These are phyloP conservation scores for Phytopythium boreale DNA, from an alignment of 352 stramenopile genomes.

Conservation along the genomic window DNA sequence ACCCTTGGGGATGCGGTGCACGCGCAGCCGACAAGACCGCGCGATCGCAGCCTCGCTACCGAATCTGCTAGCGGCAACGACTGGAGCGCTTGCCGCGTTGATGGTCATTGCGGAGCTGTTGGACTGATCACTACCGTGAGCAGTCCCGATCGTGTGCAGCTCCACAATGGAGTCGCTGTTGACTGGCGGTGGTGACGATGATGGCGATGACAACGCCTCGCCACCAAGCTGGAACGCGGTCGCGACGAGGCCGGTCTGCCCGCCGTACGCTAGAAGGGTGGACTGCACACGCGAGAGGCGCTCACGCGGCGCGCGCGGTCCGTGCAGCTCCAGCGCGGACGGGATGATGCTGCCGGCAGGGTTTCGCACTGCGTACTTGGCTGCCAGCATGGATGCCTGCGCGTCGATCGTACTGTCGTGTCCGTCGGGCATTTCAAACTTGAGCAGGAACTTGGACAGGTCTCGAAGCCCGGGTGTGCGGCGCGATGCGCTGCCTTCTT, in stretches of 20 bases:
- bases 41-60: slow-evolving; percentile 32
- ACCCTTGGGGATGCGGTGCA: slow-evolving; percentile 75
- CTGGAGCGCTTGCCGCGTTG: background rate
- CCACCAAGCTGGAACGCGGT: slow-evolving; percentile 36
- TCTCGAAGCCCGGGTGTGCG: slow-evolving; percentile 66
- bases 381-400: slow-evolving; percentile 82
- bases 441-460: slow-evolving; percentile 75
- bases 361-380: slow-evolving; percentile 71
- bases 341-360: slow-evolving; percentile 61
- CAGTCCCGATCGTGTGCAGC: slow-evolving; percentile 18
- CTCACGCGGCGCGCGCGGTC: slow-evolving; percentile 21
- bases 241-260: slow-evolving; percentile 34
- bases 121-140: background rate
- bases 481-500: slow-evolving; percentile 25
- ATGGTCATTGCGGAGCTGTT: background rate
- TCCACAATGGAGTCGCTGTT: slow-evolving; percentile 35
- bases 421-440: slow-evolving; percentile 81
- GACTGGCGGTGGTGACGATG: slow-evolving; percentile 14
- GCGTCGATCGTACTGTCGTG: slow-evolving; percentile 87
- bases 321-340: slow-evolving; percentile 60
- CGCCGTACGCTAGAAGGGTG: slow-evolving; percentile 19
- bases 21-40: slow-evolving; percentile 58
- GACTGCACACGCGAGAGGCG: background rate
- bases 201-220: background rate
- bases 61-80: background rate